Conservation (phyloP, 768 basidiomycete species). For the Erythrobasidium yunnanense region DNA sequence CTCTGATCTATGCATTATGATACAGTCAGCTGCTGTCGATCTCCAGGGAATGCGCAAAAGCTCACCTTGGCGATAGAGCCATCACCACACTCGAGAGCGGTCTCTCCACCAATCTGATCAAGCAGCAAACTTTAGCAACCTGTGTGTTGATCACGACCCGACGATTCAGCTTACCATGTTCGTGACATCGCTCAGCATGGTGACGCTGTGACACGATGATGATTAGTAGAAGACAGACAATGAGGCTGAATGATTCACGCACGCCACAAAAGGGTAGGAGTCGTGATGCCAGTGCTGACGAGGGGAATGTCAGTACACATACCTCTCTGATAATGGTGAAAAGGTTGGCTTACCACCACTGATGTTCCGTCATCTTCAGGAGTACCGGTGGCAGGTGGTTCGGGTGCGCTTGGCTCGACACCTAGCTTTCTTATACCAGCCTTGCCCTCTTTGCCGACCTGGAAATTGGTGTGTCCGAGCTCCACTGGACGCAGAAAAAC, state of each 20-base stretch:
- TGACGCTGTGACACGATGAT: neutral
- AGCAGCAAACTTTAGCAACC: neutral
- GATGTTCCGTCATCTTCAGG: neutral
- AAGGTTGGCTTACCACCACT: neutral
- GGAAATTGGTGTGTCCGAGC: neutral
- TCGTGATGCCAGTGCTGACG: neutral
- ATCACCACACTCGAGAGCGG: neutral
- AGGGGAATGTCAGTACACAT: neutral
- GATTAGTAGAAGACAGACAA: neutral
- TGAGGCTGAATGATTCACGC: neutral
- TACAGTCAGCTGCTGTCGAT: neutral
- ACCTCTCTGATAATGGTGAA: neutral
- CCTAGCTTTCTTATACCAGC: neutral
- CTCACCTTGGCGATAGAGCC: neutral
- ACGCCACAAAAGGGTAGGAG: neutral
- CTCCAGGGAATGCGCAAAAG: neutral
- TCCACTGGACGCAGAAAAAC: neutral
- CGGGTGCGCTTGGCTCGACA: neutral
- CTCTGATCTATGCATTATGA: neutral
- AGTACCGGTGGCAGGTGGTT: neutral
- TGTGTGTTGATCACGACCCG: neutral
- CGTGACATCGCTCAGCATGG: neutral
- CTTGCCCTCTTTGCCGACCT: neutral
- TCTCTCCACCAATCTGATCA: constrained; percentile 20
- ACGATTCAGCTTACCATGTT: neutral